Base-by-base conservation (phyloP, 768 basidiomycete species). In the Termitomyces sp. region DNA sequence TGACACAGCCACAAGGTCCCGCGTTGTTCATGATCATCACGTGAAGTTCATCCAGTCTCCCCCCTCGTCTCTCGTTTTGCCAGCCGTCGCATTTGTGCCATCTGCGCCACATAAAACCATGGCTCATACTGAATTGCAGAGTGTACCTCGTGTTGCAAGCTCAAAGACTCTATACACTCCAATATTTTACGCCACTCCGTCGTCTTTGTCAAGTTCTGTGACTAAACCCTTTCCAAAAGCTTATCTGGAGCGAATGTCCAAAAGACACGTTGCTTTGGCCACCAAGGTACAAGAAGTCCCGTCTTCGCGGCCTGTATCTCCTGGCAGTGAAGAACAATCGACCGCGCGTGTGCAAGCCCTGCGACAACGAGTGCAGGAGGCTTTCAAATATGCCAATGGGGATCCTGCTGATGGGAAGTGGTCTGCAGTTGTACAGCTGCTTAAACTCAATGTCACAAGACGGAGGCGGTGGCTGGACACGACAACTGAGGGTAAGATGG, bases 391-490 rank as follows among this genome's bases (percentile, higher is more conserved):
- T 22, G 72, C 79, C 7, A 69, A 67, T 22, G 71, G 73, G 15
- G 75, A 80, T 51, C 69, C 79, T 4, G 68, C 77, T 0, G 71
- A 76, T 46, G 78, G 79, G 34, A 78, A 78, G 60, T 85, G 84
- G 83, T 69, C 72, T 0, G 66, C 74, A 27, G 59, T 84, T 1
- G 70, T 70, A 15, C 71, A 73, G 41, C 61, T 77, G 37, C 63
- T 82, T 57, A 75, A 71, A 55, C 66, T 81, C 58, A 73, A 73
- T 6, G 72, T 73, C 39, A 74, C 79, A 7, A 72, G 74, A 56
- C 75, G 76, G 16, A 71, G 71, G 36, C 69, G 68, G 48, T 74
- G 67, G 70, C 60, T 72, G 55, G 58, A 69, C 36, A 62, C 65
- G 45, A 57, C 63, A 33, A 60, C 57, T 34, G 68, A 66, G 63